Base-by-base conservation (phyloP, 352 stramenopile genomes). In the Discostella stelligera region DNA sequence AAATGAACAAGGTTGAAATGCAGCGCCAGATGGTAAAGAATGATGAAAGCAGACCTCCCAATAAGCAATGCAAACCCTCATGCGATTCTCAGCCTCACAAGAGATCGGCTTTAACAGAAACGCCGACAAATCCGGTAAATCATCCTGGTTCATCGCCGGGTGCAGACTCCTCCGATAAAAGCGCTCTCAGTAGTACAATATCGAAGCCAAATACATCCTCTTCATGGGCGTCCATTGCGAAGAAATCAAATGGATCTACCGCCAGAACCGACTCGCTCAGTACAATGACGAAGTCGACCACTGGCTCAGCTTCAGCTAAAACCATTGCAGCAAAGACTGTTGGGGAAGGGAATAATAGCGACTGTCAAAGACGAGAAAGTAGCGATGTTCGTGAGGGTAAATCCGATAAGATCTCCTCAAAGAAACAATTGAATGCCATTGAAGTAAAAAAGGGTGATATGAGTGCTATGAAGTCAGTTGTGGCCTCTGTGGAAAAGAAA, bases 1-100 rank as follows among this genome's bases (percentile, higher is more conserved):
- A 92, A 66, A 79, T 93, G 23, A 79, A 89, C 48, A 74, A 74
- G 66, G 79, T 89, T n/a, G 87, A 91, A 49, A 82, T 70, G 41
- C 87, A 90, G 54, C 59, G 83, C 32, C 55, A 75, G 66, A 62
- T 61, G 37, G 37, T 44, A 3, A 44, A 10, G 37, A 44, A 44
- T 44, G 37, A 44, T 14, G 37, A 44, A 44, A 44, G 37, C 7
- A 44, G 37, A 14, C 37, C 37, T 13, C 37, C 7, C 1, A 3
- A 11, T 2, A 44, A 44, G 37, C 7, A 44, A 8, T 8, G 37
- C 7, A 44, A 44, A 8, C 7, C 7, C 7, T 44, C 37, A 8
- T 14, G 11, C 27, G 27, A 32, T 32, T 5, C 37, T 14, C 37
- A 2, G 37, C 37, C 37, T 32, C 37, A 44, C 3, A 3, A 44